phyloP scores from a whole-genome alignment of 345 rosid genomes.

The Hirschfeldia incana region DNA sequence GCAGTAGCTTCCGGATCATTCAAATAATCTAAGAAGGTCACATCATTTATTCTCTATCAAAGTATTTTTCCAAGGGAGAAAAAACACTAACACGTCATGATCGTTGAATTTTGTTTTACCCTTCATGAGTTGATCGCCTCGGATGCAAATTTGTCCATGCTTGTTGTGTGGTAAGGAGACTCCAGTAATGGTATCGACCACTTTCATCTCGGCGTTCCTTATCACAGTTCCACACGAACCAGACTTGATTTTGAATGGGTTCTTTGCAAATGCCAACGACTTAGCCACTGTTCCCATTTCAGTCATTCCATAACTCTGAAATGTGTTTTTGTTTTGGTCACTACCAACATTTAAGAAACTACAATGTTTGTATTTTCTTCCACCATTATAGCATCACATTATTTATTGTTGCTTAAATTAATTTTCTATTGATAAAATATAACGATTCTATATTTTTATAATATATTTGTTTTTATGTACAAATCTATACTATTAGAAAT shows the following conservation, averaged over 20 bases:
- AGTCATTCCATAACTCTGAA: constrained; percentile 92
- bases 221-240: constrained; percentile 90
- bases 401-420: not conserved
- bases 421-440: too few species aligned
- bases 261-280: constrained; percentile 78
- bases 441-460: too few species aligned
- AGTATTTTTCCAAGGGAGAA: not conserved
- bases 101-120: constrained; percentile 41
- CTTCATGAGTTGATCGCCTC: constrained; percentile 89
- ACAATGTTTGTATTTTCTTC: not conserved
- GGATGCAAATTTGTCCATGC: constrained; percentile 79
- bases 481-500: too few species aligned
- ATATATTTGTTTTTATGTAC: not conserved
- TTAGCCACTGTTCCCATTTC: constrained; percentile 89
- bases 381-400: not conserved
- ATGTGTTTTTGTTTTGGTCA: not conserved
- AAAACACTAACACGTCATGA: not conserved
- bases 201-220: constrained; percentile 89
- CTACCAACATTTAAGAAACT: not conserved
- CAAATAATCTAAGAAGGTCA: constrained; percentile 37
- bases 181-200: constrained; percentile 70
- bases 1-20: constrained; percentile 54
- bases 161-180: constrained; percentile 58
- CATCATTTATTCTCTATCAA: not conserved
- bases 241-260: constrained; percentile 62